Conservation (phyloP, 2,329 filamentous ascomycete species). For the Aspergillus eucalypticola region DNA sequence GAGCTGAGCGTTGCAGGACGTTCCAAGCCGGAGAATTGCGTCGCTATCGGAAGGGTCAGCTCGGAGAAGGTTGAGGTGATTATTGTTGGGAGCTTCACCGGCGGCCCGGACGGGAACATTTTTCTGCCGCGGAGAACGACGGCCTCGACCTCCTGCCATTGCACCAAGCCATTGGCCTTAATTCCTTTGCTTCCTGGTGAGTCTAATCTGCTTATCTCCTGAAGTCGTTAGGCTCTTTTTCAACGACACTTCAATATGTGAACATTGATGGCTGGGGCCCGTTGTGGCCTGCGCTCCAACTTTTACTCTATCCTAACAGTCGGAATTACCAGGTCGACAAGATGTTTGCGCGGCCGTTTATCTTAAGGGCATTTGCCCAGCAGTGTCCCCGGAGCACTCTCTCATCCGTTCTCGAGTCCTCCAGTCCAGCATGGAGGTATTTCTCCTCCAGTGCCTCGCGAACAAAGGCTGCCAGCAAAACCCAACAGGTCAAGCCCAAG, state of each 20-base stretch:
- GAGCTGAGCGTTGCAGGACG: slow-evolving; percentile 14
- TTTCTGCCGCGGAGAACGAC: slow-evolving; percentile 39
- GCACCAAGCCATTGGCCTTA: slow-evolving; percentile 9
- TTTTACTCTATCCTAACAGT: not conserved
- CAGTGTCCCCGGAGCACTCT: slow-evolving; percentile 25
- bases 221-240: not conserved
- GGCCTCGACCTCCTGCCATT: slow-evolving; percentile 15
- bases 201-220: not conserved
- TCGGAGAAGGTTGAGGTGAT: slow-evolving; percentile 35
- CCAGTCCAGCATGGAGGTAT: slow-evolving; percentile 27
- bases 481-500: slow-evolving; percentile 18
- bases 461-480: slow-evolving; percentile 23
- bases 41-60: slow-evolving; percentile 11
- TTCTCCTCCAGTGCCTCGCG: slow-evolving; percentile 33
- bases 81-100: slow-evolving; percentile 41
- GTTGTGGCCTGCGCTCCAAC: not conserved
- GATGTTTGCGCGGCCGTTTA: slow-evolving; percentile 35
- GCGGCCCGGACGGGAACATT: slow-evolving; percentile 43
- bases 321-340: slow-evolving; percentile 3
- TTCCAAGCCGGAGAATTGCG: slow-evolving; percentile 23
- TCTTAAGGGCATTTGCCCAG: slow-evolving; percentile 30
- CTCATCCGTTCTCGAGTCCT: slow-evolving; percentile 17
- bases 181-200: slow-evolving; percentile 1
- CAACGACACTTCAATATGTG: not conserved
- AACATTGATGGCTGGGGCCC: not conserved